Conservation (phyloP, 257 asterid species). For the Nemophila menziesii region DNA sequence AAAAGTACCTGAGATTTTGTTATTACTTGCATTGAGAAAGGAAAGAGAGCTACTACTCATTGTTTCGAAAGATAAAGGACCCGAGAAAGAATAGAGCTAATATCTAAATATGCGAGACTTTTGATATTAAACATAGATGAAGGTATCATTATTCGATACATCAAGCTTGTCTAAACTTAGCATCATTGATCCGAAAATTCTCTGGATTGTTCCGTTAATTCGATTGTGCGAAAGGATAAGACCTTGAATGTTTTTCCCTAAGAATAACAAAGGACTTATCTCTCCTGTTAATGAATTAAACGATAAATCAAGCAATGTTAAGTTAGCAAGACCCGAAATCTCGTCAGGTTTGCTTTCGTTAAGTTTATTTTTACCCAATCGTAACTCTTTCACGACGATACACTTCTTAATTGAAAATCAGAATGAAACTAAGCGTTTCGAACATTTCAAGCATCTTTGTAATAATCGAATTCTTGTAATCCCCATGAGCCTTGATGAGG, state of each 20-base stretch:
- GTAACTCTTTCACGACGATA: constrained; percentile 30
- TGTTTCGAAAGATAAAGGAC: constrained; percentile 20
- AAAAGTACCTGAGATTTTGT: constrained; percentile 34
- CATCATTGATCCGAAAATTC: constrained; percentile 16
- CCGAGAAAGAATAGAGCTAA: constrained; percentile 48
- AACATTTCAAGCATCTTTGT: too few relatives aligned
- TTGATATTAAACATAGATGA: constrained; percentile 31
- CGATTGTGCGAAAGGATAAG: constrained; percentile 51
- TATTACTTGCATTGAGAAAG: constrained; percentile 53
- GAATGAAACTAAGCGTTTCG: too few relatives aligned
- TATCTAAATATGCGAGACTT: constrained; percentile 50
- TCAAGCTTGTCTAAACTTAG: constrained; percentile 46
- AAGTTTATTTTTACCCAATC: constrained; percentile 49
- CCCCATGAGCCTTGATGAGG: too few relatives aligned
- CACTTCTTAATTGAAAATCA: constrained; percentile 47
- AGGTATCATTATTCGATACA: constrained; percentile 51
- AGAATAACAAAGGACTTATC: constrained; percentile 23
- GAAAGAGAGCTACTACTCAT: constrained; percentile 33
- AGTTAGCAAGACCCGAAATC: constrained; percentile 32
- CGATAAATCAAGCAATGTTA: constrained; percentile 52
- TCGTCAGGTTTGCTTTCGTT: constrained; percentile 64
- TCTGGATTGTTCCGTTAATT: constrained; percentile 41
- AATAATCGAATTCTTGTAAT: too few relatives aligned
- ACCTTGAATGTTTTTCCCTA: constrained; percentile 56
- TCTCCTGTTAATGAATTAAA: constrained; percentile 43